phyloP scores from a whole-genome alignment of 2,329 filamentous ascomycete species.

The Colletotrichum sp. region DNA sequence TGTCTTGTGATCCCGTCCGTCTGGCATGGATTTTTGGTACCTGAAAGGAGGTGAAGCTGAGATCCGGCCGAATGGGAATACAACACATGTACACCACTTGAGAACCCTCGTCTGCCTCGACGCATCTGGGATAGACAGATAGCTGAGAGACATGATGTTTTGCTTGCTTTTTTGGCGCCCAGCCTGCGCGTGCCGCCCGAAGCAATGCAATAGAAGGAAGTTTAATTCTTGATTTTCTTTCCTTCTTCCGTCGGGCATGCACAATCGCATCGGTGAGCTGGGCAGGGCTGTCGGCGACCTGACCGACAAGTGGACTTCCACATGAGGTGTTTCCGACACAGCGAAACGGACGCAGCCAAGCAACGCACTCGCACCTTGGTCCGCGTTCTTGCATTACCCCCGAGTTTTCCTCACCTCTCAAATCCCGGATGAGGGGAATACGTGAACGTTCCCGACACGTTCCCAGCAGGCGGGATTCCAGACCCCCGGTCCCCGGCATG shows the following conservation, averaged over 20 bases:
- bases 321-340: not conserved
- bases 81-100: conserved; percentile 18
- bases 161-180: not conserved
- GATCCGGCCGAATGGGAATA: conserved; percentile 20
- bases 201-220: not conserved
- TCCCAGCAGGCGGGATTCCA: not conserved
- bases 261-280: conserved; percentile 3
- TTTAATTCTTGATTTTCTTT: not conserved
- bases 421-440: not conserved
- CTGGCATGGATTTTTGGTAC: not conserved
- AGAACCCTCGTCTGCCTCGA: not conserved
- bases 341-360: not conserved
- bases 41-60: not conserved
- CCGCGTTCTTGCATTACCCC: not conserved
- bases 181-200: not conserved
- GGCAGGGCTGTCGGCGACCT: not conserved
- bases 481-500: conserved; percentile 3
- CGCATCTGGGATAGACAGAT: not conserved
- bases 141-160: not conserved
- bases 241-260: not conserved
- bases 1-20: not conserved
- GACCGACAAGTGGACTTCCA: conserved; percentile 9
- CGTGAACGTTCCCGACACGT: not conserved
- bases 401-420: not conserved
- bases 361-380: not conserved